A percentile compares a stretch with the other conserved stretches of the same genome.
Evolutionary conservation across 169 alveolate genomes (phyloP).

Genomic region (Eimeria sp.): DNA sequence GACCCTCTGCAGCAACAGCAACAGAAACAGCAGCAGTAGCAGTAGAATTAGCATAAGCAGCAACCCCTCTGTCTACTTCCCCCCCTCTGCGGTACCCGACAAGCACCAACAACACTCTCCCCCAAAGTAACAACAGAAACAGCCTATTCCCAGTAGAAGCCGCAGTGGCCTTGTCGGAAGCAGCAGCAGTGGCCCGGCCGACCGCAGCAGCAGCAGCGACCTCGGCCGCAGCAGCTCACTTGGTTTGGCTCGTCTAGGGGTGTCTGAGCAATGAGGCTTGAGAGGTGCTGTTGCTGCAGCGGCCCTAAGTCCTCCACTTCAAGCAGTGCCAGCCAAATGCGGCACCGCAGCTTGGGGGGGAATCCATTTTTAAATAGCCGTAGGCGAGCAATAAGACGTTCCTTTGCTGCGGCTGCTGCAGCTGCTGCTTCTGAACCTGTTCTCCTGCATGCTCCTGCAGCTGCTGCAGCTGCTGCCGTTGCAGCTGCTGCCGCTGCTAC

Average conservation of each 20-base stretch:
- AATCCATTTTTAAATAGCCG: slow-evolving; percentile 34
- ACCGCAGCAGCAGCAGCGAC: slow-evolving; percentile 24
- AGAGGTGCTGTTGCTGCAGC: background rate
- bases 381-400: slow-evolving; percentile 14
- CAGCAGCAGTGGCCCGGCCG: too few relatives aligned
- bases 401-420: slow-evolving; percentile 34
- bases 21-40: background rate
- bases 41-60: background rate
- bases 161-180: too few relatives aligned
- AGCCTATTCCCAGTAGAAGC: background rate
- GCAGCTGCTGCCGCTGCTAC: background rate
- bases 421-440: slow-evolving; percentile 34
- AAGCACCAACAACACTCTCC: background rate
- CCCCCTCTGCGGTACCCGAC: background rate
- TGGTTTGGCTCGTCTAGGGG: slow-evolving; percentile 82
- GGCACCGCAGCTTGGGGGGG: slow-evolving; percentile 60
- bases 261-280: slow-evolving; percentile 19
- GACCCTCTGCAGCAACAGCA: slow-evolving; percentile 74
- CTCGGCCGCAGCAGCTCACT: slow-evolving; percentile 29
- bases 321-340: slow-evolving; percentile 70
- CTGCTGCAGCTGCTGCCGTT: background rate
- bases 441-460: background rate
- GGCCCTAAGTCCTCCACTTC: background rate
- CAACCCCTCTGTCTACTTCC: background rate
- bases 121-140: background rate